Evolutionary conservation across 2,329 filamentous ascomycete genomes (phyloP), one percentile per base, ranked within the genome.

Genomic region (Penicillium hesseltinei): DNA sequence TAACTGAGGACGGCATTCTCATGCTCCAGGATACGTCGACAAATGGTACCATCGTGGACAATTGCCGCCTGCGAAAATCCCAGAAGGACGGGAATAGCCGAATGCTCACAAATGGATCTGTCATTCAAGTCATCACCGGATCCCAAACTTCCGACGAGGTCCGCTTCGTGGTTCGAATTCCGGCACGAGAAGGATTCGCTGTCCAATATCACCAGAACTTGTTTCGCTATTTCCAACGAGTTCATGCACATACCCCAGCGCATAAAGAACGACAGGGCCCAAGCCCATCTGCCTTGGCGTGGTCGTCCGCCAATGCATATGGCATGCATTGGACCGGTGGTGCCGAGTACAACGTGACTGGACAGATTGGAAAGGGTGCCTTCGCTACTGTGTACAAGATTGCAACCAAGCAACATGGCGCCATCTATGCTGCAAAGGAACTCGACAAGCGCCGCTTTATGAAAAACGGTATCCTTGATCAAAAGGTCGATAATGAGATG

Each of bases 401-500:
- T 27, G 93, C 93, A 0, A 88, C 88, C 19, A 95, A 92, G 75
- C 89, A 86, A 66, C 87, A 94, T 68, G 94, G 94, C 1, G 80
- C 85, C 31, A 85, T 93, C 0, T 95, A 89, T 68, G 94, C 94
- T 5, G 92, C 92, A 15, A 99, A 99, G 73, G 92, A 97, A 74
- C 84, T 99, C 4, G 92, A 97, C 74, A 97, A 97, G 77, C 86
- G 90, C 51, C 87, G 88, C 19, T 96, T 97, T 70, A 90, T 96
- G 80, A 96, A 96, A 77, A 94, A 96, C 66, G 92, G 92, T 2
- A 81, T 92, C 21, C 76, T 96, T 23, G 92, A 96, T 68, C 88
- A 92, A 64, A 96, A 95, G 73, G 89, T 97, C 15, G 91, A 97
- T 70, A 97, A 95, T 67, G 94, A 99, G 77, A 93, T 99, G 88